These are phyloP conservation scores for Podaxis carcinomalis DNA, from an alignment of 768 basidiomycete species.

Conservation along the genomic window DNA sequence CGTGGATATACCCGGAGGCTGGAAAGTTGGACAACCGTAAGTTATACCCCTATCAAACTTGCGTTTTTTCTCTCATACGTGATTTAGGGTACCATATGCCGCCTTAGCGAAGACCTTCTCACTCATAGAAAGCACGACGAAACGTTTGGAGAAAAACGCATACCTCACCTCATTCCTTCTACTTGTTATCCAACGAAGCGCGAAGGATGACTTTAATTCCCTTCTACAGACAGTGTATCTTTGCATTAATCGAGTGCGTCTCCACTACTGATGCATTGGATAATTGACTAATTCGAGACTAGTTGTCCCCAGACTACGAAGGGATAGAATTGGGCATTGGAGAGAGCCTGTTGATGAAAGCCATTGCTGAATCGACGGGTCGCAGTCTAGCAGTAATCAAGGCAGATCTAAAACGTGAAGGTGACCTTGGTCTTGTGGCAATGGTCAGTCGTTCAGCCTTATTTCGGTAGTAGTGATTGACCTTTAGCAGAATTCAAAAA, in stretches of 20 bases:
- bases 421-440: constrained; percentile 95
- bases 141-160: constrained; percentile 88
- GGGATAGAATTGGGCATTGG: constrained; percentile 96
- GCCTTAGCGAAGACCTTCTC: constrained; percentile 87
- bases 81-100: constrained; percentile 82
- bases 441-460: constrained; percentile 50
- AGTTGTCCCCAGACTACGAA: constrained; percentile 94
- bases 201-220: constrained; percentile 64
- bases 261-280: neutral
- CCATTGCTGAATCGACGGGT: constrained; percentile 94
- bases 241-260: constrained; percentile 88
- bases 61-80: constrained; percentile 2
- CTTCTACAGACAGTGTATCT: constrained; percentile 90
- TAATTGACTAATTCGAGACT: constrained; percentile 12
- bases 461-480: neutral
- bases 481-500: constrained; percentile 75
- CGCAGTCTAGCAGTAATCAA: constrained; percentile 79
- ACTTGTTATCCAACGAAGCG: constrained; percentile 85
- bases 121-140: constrained; percentile 90
- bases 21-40: constrained; percentile 83
- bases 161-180: constrained; percentile 86
- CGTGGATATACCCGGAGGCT: constrained; percentile 76
- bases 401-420: constrained; percentile 89
- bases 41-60: constrained; percentile 24
- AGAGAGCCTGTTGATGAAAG: constrained; percentile 90